Conservation (phyloP, 139 green algal genomes). For the Micractinium sp. region DNA sequence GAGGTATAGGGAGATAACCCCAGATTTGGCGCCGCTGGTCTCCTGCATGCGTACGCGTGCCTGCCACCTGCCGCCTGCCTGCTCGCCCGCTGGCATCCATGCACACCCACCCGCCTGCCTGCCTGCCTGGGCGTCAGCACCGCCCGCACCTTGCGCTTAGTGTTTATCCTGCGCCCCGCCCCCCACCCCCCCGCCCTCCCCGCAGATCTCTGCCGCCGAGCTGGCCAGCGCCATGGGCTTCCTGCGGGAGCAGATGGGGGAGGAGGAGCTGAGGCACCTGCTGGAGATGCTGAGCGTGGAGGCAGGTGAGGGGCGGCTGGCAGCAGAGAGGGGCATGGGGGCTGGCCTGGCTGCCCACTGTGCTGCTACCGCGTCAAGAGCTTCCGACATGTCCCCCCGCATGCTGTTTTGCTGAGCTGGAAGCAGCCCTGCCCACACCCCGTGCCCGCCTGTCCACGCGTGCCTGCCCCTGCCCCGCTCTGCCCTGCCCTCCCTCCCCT, state of each 20-base stretch:
- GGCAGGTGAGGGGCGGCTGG: background rate
- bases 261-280: conserved; percentile 71
- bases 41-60: background rate
- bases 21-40: background rate
- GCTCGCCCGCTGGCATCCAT: background rate
- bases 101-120: background rate
- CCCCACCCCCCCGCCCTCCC: background rate
- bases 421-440: background rate
- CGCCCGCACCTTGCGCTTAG: background rate
- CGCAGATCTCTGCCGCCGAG: conserved; percentile 66
- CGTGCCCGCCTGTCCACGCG: background rate
- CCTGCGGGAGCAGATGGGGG: conserved; percentile 72
- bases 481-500: background rate
- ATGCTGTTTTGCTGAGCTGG: background rate
- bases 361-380: no score
- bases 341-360: background rate
- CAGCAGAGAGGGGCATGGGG: no score
- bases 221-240: conserved; percentile 72
- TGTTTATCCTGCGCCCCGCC: background rate
- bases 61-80: background rate
- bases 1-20: no score
- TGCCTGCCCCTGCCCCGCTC: no score
- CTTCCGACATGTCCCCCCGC: background rate
- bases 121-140: background rate
- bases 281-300: conserved; percentile 59